Conservation (phyloP, 768 basidiomycete species). For the Amanita exitialis region DNA sequence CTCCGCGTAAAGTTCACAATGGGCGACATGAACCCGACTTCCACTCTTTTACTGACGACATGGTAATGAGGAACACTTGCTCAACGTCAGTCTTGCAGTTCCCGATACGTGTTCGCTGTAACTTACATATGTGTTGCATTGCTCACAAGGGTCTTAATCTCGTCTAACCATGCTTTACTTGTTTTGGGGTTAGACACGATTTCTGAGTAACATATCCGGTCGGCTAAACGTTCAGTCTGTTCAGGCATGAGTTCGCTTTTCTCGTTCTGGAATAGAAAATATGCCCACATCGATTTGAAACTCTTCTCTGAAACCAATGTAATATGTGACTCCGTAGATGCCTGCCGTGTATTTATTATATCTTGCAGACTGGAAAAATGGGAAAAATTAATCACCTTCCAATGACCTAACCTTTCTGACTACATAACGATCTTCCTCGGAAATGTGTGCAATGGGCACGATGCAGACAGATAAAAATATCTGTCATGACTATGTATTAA, state of each 20-base stretch:
- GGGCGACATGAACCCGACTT: slow-evolving; percentile 21
- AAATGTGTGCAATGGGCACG: slow-evolving; percentile 39
- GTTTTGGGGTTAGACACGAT: slow-evolving; percentile 23
- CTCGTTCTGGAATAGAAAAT: not conserved
- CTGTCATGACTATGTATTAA: slow-evolving; percentile 16
- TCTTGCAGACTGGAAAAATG: not conserved
- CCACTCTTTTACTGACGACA: slow-evolving; percentile 32
- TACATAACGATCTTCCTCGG: slow-evolving; percentile 39
- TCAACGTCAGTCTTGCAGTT: not conserved
- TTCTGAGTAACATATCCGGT: slow-evolving; percentile 42
- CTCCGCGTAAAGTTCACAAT: slow-evolving; percentile 33
- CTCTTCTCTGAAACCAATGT: slow-evolving; percentile 53
- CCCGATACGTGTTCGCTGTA: not conserved
- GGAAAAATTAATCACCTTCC: slow-evolving; percentile 24
- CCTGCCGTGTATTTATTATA: slow-evolving; percentile 19
- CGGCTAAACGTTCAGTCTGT: slow-evolving; percentile 35
- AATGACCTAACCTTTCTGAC: slow-evolving; percentile 48
- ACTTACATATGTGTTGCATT: slow-evolving; percentile 50
- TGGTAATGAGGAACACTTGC: slow-evolving; percentile 49
- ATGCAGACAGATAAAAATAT: slow-evolving; percentile 54
- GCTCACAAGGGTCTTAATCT: slow-evolving; percentile 30
- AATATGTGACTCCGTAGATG: slow-evolving; percentile 52
- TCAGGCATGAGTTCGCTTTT: not conserved
- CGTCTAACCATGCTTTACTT: slow-evolving; percentile 20
- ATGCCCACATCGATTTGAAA: slow-evolving; percentile 33